phyloP scores from a whole-genome alignment of 805 yeast species.

The Candida jianshihensis region DNA sequence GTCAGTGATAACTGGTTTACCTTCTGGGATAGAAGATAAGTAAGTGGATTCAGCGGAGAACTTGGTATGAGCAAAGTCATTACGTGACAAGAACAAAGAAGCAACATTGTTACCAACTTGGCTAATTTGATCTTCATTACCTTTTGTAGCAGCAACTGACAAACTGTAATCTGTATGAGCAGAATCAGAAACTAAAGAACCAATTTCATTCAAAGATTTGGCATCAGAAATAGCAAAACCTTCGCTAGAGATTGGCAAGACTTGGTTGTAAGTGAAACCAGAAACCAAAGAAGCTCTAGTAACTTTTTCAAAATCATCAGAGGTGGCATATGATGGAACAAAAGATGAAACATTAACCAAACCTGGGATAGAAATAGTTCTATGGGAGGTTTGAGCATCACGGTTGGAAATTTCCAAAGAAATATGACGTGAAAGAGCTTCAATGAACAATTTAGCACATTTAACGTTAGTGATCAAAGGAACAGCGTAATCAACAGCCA shows the following conservation, averaged over 20 bases:
- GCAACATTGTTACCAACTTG: conserved; percentile 64
- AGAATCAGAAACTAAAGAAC: conserved; percentile 41
- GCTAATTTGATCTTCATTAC: conserved; percentile 55
- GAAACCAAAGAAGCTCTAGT: conserved; percentile 69
- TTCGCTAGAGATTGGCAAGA: conserved; percentile 62
- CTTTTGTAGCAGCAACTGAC: conserved; percentile 74
- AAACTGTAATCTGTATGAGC: conserved; percentile 80
- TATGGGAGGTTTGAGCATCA: conserved; percentile 89
- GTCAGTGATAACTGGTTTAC: conserved; percentile 84
- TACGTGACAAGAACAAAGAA: conserved; percentile 75
- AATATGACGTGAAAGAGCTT: conserved; percentile 75
- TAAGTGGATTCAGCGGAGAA: conserved; percentile 77
- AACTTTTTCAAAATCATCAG: conserved; percentile 53
- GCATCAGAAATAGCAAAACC: conserved; percentile 63
- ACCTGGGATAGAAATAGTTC: conserved; percentile 79
- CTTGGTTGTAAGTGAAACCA: conserved; percentile 83
- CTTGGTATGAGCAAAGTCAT: conserved; percentile 54
- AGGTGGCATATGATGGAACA: conserved; percentile 56
- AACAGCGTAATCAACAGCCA: conserved; percentile 98
- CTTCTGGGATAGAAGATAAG: conserved; percentile 75
- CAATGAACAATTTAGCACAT: conserved; percentile 91
- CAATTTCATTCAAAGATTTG: conserved; percentile 57
- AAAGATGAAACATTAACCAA: conserved; percentile 75
- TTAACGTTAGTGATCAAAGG: conserved; percentile 97
- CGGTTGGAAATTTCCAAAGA: conserved; percentile 62